phyloP scores from a whole-genome alignment of 2,329 filamentous ascomycete species.

The Massarina eburnea region DNA sequence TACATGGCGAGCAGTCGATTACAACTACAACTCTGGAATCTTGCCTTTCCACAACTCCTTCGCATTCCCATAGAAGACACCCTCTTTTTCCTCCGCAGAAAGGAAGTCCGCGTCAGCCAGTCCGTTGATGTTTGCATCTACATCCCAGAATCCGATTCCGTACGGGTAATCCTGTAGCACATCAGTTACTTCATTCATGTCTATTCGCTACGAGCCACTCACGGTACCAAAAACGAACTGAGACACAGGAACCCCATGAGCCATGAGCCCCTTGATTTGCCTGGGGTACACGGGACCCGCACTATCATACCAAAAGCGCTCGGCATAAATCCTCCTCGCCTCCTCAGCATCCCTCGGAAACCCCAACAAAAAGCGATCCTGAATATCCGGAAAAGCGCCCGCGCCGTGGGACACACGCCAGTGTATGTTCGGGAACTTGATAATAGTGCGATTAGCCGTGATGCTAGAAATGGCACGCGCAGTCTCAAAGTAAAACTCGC shows the following conservation, averaged over 20 bases:
- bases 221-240: constrained; percentile 44
- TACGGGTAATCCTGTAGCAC: constrained; percentile 36
- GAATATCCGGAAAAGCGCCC: constrained; percentile 40
- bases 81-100: constrained; percentile 23
- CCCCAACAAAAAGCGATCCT: constrained; percentile 37
- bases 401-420: constrained; percentile 40
- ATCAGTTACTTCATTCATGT: constrained; percentile 2
- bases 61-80: constrained; percentile 31
- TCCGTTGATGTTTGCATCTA: constrained; percentile 33
- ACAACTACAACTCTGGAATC: constrained; percentile 14
- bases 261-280: constrained; percentile 39
- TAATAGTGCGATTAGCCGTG: constrained; percentile 30
- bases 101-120: constrained; percentile 28
- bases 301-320: constrained; percentile 42
- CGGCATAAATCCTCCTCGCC: constrained; percentile 30
- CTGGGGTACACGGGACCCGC: constrained; percentile 41
- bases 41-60: constrained; percentile 28
- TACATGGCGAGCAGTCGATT: too few species aligned
- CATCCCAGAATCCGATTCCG: constrained; percentile 42
- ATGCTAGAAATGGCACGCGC: constrained; percentile 38
- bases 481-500: constrained; percentile 43
- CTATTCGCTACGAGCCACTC: constrained; percentile 9
- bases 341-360: constrained; percentile 27
- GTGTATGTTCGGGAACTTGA: constrained; percentile 33
- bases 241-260: constrained; percentile 28